Base-by-base conservation (phyloP, 1,284 basidiomycete genomes). In the Xanthoconium separans region DNA sequence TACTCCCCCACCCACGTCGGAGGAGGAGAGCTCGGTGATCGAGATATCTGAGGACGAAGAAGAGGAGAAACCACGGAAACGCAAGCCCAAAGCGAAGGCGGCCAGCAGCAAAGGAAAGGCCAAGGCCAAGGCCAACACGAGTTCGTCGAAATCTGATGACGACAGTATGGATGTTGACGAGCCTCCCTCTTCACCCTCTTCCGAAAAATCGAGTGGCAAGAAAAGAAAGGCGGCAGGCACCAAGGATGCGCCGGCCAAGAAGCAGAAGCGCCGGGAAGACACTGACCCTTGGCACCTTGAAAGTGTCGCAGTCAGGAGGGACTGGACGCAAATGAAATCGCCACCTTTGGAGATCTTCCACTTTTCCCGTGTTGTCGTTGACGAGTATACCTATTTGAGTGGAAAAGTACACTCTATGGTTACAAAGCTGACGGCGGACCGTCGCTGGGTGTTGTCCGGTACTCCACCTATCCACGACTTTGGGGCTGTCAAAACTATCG, bases 381-480 rank as follows among this genome's bases (percentile, higher is more conserved):
- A 98, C 73, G 95, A 98, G 70, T 98, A 96, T 71, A 96, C 95
- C 1, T 98, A 98, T 68, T 79, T 96, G 15, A 85, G 89, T 36
- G 92, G 89, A 50, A 86, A 90, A 62, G 79, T 86, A 9, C 86
- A 92, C 52, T 79, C 91, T 1, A 81, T 95, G 61, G 80, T 96
- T 30, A 91, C 91, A 4, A 83, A 81, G 39, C 72, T 96, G 24
- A 82, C 85, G 24, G 88, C 92, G 0, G 85, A 89, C 54, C 82
- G 91, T 57, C 88, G 87, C 52, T 98, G 95, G 95, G 91, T 98
- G 4, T 79, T 98, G n/a, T 98, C 95, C 0, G 95, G 95, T 36
- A 98, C 95, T 18, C 95, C 95, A 2, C 95, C 95, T 0, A 89
- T 94, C 47, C 88, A 91, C 57, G 91, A 95, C 71, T 98, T 98